These are phyloP conservation scores for Xerocomus amazonicus DNA, from an alignment of 1,284 basidiomycete genomes.

Conservation along the genomic window DNA sequence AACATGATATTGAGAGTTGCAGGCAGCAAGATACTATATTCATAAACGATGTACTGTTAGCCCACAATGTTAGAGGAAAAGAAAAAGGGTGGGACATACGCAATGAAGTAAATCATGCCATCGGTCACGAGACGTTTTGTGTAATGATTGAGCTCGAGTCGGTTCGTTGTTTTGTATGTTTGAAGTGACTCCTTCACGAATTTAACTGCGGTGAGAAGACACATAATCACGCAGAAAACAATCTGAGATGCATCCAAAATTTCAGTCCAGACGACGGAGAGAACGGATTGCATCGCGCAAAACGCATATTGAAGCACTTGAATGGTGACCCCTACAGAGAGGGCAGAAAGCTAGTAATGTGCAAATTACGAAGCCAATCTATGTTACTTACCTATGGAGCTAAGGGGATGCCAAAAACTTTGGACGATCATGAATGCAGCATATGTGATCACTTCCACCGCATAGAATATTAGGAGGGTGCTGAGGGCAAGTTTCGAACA, in stretches of 20 bases:
- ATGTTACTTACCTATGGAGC: not conserved
- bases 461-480: not conserved
- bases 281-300: not conserved
- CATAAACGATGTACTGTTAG: not conserved
- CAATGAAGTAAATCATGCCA: not conserved
- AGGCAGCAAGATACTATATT: not conserved
- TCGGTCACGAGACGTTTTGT: too few species aligned
- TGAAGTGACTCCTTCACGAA: not conserved
- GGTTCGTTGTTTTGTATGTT: not conserved
- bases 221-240: not conserved
- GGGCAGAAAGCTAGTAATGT: too few species aligned
- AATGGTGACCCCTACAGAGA: not conserved
- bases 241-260: not conserved
- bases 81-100: not conserved
- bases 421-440: not conserved
- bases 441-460: not conserved
- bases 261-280: not conserved
- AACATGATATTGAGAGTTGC: not conserved
- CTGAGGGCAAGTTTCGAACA: slow-evolving; percentile 4
- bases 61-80: not conserved
- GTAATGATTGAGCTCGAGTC: not conserved
- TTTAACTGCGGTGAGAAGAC: not conserved
- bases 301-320: not conserved
- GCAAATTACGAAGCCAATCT: too few species aligned
- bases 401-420: not conserved